Evolutionary conservation across 176 grass and related monocot species (phyloP), one percentile per base, ranked within the genome.

Genomic region (Zoysia pacifica): DNA sequence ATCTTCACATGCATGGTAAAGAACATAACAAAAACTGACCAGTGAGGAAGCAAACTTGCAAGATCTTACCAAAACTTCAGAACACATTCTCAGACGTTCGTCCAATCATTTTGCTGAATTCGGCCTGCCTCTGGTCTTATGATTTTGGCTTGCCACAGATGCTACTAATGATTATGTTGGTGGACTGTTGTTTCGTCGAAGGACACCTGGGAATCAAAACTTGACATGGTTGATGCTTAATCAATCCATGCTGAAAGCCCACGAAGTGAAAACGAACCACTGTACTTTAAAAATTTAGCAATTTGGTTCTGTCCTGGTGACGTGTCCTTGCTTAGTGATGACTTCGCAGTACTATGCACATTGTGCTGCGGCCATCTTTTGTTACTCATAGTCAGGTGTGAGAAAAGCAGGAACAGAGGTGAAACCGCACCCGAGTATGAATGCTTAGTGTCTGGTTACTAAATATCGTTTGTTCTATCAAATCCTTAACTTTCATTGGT

Each of bases 401-500:
- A 60, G 69, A 45, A 54, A 39, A 49, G 69, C 1, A 40, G 39
- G 69, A 5, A 69, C 47, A 54, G 62, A 39, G 63, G 55, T 80
- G 53, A 51, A 54, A 51, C 6, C 8, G 9, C 64, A 71, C 7
- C 7, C 63, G 15, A 52, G 49, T 85, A 69, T 72, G 62, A 28
- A 70, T 72, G 66, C 37, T 48, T 43, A 49, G 43, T 68, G 16
- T 66, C 56, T 65, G 72, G 72, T 77, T 50, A 81, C 38, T 42
- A 56, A 42, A 56, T 42, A 77, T 9, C 69, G 38, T 62, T 36
- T 69, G 39, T 39, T 69, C 79, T 62, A 62, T 46, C 69, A 66
- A 40, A 62, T 66, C 47, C 49, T 59, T 65, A 65, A 58, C n/a
- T 61, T 72, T 61, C 58, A 68, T 56, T 89, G 82, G 43, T 70